Base-by-base conservation (phyloP, 1,284 basidiomycete species). In the Malassezia dermatis region DNA sequence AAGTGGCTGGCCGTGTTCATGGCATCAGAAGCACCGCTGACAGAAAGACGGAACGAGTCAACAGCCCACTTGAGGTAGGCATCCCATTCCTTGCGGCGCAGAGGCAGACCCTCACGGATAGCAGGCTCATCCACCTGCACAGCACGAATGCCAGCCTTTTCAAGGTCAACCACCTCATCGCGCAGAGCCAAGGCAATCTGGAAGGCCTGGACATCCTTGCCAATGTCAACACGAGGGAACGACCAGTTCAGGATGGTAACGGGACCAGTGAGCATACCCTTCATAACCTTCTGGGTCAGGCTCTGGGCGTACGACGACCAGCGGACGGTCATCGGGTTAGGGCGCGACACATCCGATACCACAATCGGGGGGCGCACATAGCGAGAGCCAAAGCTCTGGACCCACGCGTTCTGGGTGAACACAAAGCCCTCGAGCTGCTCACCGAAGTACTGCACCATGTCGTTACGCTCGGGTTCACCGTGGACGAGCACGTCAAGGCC, bases 71-170 rank as follows among this genome's bases (percentile, higher is more conserved):
- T 64, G 52, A 74, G 65, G 65, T 74, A 74, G 54, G 54, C 58
- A 47, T 62, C 60, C 67, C 67, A 69, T 54, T 74, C 68, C 57
- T 63, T 60, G 59, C 66, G 64, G 48, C 71, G 69, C 37, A 73
- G 64, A 1, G 71, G 71, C 4, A 66, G 62, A 79, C 94, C 94
- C 80, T 99, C 94, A 80, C 94, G 91, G 73, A 99, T 94, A 61
- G 94, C 94, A 58, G 94, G 89, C 81, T 99, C 94, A 73, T 99
- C 94, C 73, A 98, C 94, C 80, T 99, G 94, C 75, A 99, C 93
- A 73, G 91, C 93, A 72, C 85, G 84, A 78, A 99, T 96, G 63
- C 90, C 90, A 58, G 89, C 94, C 77, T 87, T 86, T 81, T 96
- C 91, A 70, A 98, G 87, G 80, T 99, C 94, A 67, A 88, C 69